These are phyloP conservation scores for Chrysoporthe austroafricana DNA, from an alignment of 2,329 filamentous ascomycete genomes.

Conservation along the genomic window DNA sequence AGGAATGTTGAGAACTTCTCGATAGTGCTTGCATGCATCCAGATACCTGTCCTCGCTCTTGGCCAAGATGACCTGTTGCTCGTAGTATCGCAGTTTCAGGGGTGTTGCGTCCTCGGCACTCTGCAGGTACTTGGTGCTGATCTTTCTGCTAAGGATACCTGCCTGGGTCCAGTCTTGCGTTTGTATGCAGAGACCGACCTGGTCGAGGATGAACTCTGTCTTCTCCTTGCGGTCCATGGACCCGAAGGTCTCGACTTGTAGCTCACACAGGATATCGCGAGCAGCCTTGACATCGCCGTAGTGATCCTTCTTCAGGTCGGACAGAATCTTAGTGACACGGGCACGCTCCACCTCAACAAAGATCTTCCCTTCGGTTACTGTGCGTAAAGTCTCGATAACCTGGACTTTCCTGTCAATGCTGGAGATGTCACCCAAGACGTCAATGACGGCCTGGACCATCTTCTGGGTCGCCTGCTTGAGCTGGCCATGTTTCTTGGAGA, in stretches of 20 bases:
- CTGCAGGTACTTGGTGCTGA: slow-evolving; percentile 89
- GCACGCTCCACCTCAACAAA: slow-evolving; percentile 99
- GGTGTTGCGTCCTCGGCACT: slow-evolving; percentile 94
- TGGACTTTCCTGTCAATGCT: slow-evolving; percentile 86
- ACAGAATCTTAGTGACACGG: slow-evolving; percentile 91
- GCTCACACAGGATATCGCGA: slow-evolving; percentile 90
- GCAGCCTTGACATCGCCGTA: slow-evolving; percentile 83
- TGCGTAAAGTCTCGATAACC: slow-evolving; percentile 92
- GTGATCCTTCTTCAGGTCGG: slow-evolving; percentile 95
- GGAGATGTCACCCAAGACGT: slow-evolving; percentile 84
- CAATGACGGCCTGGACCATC: slow-evolving; percentile 98
- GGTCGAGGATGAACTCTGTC: slow-evolving; percentile 97
- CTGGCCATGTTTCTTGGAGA: slow-evolving; percentile 99
- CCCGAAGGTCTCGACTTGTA: slow-evolving; percentile 98
- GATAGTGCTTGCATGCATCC: slow-evolving; percentile 96
- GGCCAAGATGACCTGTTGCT: slow-evolving; percentile 92
- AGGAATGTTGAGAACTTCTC: slow-evolving; percentile 94
- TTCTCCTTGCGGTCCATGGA: slow-evolving; percentile 98
- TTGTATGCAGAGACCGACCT: slow-evolving; percentile 93
- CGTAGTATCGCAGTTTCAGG: slow-evolving; percentile 91
- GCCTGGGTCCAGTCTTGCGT: slow-evolving; percentile 96
- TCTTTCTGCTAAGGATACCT: slow-evolving; percentile 91
- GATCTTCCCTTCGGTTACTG: slow-evolving; percentile 99
- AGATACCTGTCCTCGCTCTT: slow-evolving; percentile 98
- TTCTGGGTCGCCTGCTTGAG: slow-evolving; percentile 98